Percentiles rank a stretch among this genome's conserved stretches.
Conservation (phyloP, 768 basidiomycete species). For the Epithele typhae region DNA sequence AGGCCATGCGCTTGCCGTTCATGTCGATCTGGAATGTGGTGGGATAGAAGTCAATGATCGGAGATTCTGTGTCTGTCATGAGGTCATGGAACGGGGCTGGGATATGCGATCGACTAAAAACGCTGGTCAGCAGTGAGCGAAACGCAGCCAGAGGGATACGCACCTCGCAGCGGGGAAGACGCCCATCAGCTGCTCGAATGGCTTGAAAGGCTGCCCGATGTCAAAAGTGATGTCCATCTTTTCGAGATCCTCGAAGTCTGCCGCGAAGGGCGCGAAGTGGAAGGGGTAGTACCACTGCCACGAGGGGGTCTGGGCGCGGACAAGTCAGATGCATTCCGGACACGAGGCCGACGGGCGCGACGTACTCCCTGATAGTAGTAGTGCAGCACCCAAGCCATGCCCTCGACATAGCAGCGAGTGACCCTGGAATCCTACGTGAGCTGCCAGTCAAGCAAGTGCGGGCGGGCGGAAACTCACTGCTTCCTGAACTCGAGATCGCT, state of each 20-base stretch:
- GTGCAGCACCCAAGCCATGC: conserved; percentile 90
- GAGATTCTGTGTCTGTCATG: conserved; percentile 84
- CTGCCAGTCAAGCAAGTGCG: background rate
- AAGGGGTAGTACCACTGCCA: conserved; percentile 99
- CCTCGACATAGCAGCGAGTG: conserved; percentile 85
- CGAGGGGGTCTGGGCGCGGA: conserved; percentile 61
- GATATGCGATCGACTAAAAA: conserved; percentile 76
- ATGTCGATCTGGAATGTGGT: conserved; percentile 92
- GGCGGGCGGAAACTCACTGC: conserved; percentile 44
- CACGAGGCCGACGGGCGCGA: conserved; percentile 4
- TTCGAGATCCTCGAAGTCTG: conserved; percentile 80
- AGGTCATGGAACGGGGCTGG: conserved; percentile 80
- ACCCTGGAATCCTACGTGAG: conserved; percentile 42
- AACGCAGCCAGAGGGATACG: conserved; percentile 15
- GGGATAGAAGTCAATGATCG: conserved; percentile 97
- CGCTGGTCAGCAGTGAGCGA: conserved; percentile 6
- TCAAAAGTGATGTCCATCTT: conserved; percentile 79
- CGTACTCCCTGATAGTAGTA: conserved; percentile 98
- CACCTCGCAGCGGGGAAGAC: conserved; percentile 95
- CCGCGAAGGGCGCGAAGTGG: conserved; percentile 97
- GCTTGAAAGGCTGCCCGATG: conserved; percentile 85
- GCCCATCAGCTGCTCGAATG: conserved; percentile 97
- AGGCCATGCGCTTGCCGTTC: conserved; percentile 99
- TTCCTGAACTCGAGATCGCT: conserved; percentile 71
- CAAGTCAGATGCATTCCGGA: conserved; percentile 14